Base-by-base conservation (phyloP, 768 basidiomycete species). In the Amylocystis lapponica region DNA sequence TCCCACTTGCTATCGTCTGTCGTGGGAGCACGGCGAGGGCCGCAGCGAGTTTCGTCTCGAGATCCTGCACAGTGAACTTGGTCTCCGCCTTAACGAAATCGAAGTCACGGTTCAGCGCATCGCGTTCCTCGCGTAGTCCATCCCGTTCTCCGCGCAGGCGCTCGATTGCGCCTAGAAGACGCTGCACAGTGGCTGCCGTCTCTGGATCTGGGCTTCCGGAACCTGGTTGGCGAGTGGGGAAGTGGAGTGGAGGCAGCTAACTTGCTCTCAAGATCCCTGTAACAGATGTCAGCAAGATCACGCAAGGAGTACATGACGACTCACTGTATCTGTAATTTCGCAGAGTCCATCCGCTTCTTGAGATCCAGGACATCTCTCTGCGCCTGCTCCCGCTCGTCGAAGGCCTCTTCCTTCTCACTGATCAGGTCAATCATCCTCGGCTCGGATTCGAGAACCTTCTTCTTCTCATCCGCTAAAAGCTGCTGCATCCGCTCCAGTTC, bases 51-150 rank as follows among this genome's bases (percentile, higher is more conserved):
- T 74, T 75, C 26, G 68, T 65, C 53, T 81, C 71, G 36, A 83
- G 60, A 0, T 78, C 73, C 46, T 86, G 74, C 13, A 79, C 71
- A 2, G 77, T 66, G 52, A 86, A 83, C 49, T 67, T 75, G 20
- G 78, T 76, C 62, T 90, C 86, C 3, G 70, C 67, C 49, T 83
- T 73, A 41, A 83, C 64, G 60, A 88, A 90, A 37, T 83, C 71
- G 12, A 89, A 61, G 41, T 82, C 73, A 5, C 79, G 72, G 39
- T 72, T 72, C 21, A 86, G 69, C 38, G 59, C 63, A 49, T 88
- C 80, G 5, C 59, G 42, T 27, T 40, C 39, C 5, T 17, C 19
- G 42, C 71, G 72, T 20, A 86, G 67, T 35, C 61, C 66, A 48
- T 88, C 81, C 4, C 86, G 71, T 51, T 89, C 84, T 4, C 60